A percentile compares a stretch with the other conserved stretches of the same genome.
Evolutionary conservation across 768 basidiomycete genomes (phyloP).

Genomic region (Ramaria sp.): DNA sequence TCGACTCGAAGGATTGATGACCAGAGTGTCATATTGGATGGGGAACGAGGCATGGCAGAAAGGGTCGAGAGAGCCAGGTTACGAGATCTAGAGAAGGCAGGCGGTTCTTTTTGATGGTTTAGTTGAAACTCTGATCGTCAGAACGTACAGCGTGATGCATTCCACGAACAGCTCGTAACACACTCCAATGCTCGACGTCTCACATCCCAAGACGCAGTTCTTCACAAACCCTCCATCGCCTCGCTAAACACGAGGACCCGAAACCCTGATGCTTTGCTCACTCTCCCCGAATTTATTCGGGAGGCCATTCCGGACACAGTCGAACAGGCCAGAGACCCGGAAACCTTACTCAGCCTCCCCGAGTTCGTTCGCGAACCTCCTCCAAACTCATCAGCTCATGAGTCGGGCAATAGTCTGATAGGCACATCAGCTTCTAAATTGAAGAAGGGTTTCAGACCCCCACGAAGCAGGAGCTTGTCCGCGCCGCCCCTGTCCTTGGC

Average conservation of each 20-base stretch:
- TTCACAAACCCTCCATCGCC: constrained; percentile 21
- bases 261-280: constrained; percentile 45
- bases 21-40: constrained; percentile 62
- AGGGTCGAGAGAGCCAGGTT: constrained; percentile 43
- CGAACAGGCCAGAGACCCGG: constrained; percentile 20
- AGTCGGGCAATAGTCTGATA: background rate
- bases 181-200: constrained; percentile 69
- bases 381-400: constrained; percentile 12
- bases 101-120: constrained; percentile 11
- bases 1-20: constrained; percentile 54
- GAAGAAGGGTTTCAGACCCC: constrained; percentile 13
- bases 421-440: constrained; percentile 2
- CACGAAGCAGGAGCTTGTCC: constrained; percentile 42
- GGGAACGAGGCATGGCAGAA: constrained; percentile 36
- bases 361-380: constrained; percentile 45
- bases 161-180: constrained; percentile 61
- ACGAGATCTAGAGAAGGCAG: constrained; percentile 56
- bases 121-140: constrained; percentile 3
- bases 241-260: constrained; percentile 15
- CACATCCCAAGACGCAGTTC: constrained; percentile 68
- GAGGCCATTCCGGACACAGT: constrained; percentile 35
- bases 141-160: constrained; percentile 48
- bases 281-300: constrained; percentile 53
- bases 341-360: constrained; percentile 23
- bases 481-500: constrained; percentile 41